Conservation (phyloP, 352 stramenopile species). For the Phytophthora crassamura region DNA sequence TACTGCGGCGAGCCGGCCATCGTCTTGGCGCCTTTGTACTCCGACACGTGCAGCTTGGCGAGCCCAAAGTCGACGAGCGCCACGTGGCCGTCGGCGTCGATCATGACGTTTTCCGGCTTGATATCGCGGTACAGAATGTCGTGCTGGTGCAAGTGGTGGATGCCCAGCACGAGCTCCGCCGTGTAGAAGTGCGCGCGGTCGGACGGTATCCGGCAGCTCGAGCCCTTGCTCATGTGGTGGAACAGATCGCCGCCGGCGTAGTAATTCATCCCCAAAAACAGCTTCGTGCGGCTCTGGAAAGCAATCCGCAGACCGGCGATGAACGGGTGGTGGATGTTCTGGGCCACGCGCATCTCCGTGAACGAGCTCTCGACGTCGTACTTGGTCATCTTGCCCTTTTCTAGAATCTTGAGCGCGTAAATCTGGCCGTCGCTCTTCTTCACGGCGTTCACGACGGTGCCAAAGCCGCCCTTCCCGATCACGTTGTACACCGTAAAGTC, state of each 20-base stretch:
- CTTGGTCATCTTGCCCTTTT: conserved; percentile 92
- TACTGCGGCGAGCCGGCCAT: conserved; percentile 91
- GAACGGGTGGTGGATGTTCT: conserved; percentile 91
- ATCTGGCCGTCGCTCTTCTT: conserved; percentile 92
- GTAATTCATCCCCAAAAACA: conserved; percentile 91
- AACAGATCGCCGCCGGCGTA: conserved; percentile 88
- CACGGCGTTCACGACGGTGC: conserved; percentile 90
- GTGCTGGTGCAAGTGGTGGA: conserved; percentile 94
- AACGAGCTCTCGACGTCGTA: conserved; percentile 91
- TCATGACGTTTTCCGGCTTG: conserved; percentile 97
- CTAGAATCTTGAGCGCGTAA: conserved; percentile 92
- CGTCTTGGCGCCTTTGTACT: conserved; percentile 90
- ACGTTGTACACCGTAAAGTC: conserved; percentile 92
- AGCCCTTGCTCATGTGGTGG: conserved; percentile 91
- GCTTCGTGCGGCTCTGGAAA: conserved; percentile 88
- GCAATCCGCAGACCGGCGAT: conserved; percentile 86
- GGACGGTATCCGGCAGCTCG: conserved; percentile 84
- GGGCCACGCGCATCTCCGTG: conserved; percentile 89
- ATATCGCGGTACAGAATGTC: conserved; percentile 97
- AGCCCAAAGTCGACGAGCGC: conserved; percentile 96
- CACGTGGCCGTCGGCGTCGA: conserved; percentile 96
- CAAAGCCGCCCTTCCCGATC: conserved; percentile 89
- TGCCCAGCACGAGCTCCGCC: conserved; percentile 92
- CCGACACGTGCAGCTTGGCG: conserved; percentile 92
- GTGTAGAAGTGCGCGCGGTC: conserved; percentile 93